Base-by-base conservation (phyloP, 2,329 filamentous ascomycete genomes). In the Ophiostoma triangulosporum region DNA sequence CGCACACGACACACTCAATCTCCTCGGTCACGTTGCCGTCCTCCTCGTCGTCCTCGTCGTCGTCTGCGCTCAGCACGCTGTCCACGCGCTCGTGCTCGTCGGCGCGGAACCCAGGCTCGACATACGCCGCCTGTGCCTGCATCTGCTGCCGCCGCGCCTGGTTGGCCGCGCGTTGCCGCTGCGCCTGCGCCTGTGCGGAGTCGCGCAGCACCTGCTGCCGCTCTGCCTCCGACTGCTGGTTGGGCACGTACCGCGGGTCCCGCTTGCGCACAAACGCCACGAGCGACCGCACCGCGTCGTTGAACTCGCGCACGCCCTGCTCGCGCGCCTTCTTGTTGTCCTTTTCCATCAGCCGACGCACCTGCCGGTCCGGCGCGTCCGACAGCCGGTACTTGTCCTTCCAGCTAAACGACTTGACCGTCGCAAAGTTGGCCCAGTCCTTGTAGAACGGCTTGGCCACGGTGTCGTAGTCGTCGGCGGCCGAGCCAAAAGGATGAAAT, bases 291-390 rank as follows among this genome's bases (percentile, higher is more conserved):
- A 98, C 88, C 3, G 89, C 86, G 57, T 95, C 89, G 67, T 96
- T 97, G 70, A 95, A 97, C 59, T 95, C 87, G 54, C 84, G 80
- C 11, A 86, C 79, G 3, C 82, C 88, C 52, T 91, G 86, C 20
- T 96, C 90, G 51, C 93, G 79, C 24, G 84, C 69, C 58, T 85
- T 86, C 61, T 83, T 86, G 66, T 98, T 98, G 65, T 96, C 91
- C 67, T 95, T 96, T 64, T 97, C 93, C 83, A 97, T 95, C 83
- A 97, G 94, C 36, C 93, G 80, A 51, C 91, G 81, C 15, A 88
- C 75, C 35, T 84, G 80, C 50, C 93, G 81, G 68, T 98, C 91
- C 1, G 89, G 88, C 1, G 89, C 91, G 61, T 96, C 89, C 0
- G 85, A 84, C 20, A 89, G 75, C 50, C 85, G 78, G 68, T 94